Evolutionary conservation across 2,329 filamentous ascomycete genomes (phyloP).

Genomic region (Pyricularia sp.): DNA sequence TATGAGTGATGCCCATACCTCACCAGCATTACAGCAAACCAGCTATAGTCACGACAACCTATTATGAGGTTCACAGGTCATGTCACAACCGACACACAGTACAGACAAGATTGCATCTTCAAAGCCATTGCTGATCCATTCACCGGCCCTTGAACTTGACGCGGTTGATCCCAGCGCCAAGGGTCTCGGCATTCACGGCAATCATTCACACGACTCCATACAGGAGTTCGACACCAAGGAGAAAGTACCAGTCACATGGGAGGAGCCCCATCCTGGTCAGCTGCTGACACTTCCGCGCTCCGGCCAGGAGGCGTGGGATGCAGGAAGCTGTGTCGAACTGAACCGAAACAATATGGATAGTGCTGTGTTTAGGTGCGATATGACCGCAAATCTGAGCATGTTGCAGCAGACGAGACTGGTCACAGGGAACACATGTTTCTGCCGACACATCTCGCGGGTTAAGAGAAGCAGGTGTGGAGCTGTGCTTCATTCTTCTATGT

Average conservation of each 20-base stretch:
- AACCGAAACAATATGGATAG: conserved; percentile 1
- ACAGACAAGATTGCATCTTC: conserved; percentile 15
- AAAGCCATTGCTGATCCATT: conserved; percentile 5
- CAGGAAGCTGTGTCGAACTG: background rate
- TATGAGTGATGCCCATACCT: conserved; percentile 23
- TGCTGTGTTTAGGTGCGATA: conserved; percentile 29
- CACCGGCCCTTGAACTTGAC: background rate
- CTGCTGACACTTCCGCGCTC: conserved; percentile 22
- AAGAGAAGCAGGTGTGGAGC: background rate
- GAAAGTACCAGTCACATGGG: conserved; percentile 21
- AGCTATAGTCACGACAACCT: conserved; percentile 21
- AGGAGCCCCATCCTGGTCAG: conserved; percentile 37
- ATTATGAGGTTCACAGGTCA: conserved; percentile 52
- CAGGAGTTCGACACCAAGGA: background rate
- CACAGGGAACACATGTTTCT: background rate
- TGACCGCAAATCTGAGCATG: conserved; percentile 34
- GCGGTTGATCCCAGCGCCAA: background rate
- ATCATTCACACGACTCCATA: background rate
- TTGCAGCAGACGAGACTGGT: background rate
- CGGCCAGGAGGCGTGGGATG: background rate
- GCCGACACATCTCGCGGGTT: background rate
- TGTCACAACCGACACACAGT: conserved; percentile 33
- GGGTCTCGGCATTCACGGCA: background rate
- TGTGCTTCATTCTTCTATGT: background rate
- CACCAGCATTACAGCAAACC: background rate